Evolutionary conservation across 2,329 filamentous ascomycete species (phyloP).

Genomic region (Pseudomassariella vexata): DNA sequence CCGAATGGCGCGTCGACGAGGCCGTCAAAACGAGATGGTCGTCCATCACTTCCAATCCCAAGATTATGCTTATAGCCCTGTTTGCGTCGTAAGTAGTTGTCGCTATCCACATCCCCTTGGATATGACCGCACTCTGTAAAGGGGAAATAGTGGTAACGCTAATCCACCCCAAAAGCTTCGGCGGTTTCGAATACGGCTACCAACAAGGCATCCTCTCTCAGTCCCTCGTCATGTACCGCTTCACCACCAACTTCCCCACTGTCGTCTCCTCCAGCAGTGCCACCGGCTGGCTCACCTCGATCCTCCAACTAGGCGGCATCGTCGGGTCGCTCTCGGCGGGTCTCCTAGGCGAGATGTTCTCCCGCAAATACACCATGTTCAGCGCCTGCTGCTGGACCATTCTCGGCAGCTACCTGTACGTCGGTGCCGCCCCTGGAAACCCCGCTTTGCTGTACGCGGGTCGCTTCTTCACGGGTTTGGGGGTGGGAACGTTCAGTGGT

Average conservation of each 20-base stretch:
- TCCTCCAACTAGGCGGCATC: constrained; percentile 53
- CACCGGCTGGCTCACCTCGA: constrained; percentile 35
- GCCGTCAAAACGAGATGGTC: constrained; percentile 17
- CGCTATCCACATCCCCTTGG: too few relatives aligned
- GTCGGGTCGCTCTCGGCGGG: constrained; percentile 47
- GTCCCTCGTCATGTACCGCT: constrained; percentile 46
- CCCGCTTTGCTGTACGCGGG: constrained; percentile 44
- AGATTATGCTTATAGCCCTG: constrained; percentile 31
- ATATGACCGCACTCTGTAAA: too few relatives aligned
- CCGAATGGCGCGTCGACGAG: constrained; percentile 7
- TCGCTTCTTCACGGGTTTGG: constrained; percentile 48
- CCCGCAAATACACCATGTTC: constrained; percentile 47
- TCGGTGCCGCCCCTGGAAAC: constrained; percentile 35
- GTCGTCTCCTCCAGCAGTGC: constrained; percentile 39
- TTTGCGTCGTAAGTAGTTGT: constrained; percentile 32
- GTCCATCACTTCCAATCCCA: constrained; percentile 27
- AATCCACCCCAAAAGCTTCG: constrained; percentile 33
- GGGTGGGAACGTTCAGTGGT: constrained; percentile 32
- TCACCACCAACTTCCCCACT: constrained; percentile 41
- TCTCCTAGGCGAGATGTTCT: constrained; percentile 45
- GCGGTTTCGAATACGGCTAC: constrained; percentile 47
- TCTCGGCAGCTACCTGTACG: constrained; percentile 40
- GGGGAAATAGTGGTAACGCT: too few relatives aligned
- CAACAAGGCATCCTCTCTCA: constrained; percentile 50
- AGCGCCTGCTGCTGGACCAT: constrained; percentile 36